Percentiles rank a stretch among this genome's conserved stretches.
These are phyloP conservation scores for Mycena alexandri DNA, from an alignment of 768 basidiomycete species.

Conservation along the genomic window DNA sequence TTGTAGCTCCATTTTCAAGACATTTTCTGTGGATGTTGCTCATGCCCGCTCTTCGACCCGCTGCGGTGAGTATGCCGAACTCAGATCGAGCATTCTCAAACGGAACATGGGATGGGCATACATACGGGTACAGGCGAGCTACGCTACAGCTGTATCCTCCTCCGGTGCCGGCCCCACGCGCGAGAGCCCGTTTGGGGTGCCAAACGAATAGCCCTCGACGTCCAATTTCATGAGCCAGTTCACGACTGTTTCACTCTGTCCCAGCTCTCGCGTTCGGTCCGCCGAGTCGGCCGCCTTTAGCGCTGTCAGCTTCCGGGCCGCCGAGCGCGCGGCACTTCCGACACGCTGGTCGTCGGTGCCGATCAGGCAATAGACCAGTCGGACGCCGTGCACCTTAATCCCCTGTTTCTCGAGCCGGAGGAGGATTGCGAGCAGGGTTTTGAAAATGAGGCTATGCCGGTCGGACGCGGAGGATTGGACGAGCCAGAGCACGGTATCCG, in stretches of 20 bases:
- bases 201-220: not conserved
- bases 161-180: too few relatives aligned
- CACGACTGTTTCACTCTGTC: not conserved
- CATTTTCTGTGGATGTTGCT: too few relatives aligned
- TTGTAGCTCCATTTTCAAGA: too few relatives aligned
- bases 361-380: conserved; percentile 4
- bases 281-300: not conserved
- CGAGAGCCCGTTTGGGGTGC: too few relatives aligned
- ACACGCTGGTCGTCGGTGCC: conserved; percentile 1
- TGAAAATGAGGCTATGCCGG: not conserved
- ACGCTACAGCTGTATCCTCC: too few relatives aligned
- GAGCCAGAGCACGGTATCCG: not conserved
- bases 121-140: too few relatives aligned
- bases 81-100: too few relatives aligned
- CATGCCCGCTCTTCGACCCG: too few relatives aligned
- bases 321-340: not conserved
- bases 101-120: too few relatives aligned
- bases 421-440: conserved; percentile 1
- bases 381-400: not conserved
- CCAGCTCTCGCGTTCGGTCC: not conserved
- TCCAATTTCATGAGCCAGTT: not conserved
- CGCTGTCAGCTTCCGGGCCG: not conserved
- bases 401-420: not conserved
- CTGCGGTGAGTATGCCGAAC: too few relatives aligned
- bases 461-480: not conserved